A percentile compares a stretch with the other conserved stretches of the same genome.
Evolutionary conservation across 1,284 basidiomycete genomes (phyloP).

Genomic region (Ceratobasidium sp.): DNA sequence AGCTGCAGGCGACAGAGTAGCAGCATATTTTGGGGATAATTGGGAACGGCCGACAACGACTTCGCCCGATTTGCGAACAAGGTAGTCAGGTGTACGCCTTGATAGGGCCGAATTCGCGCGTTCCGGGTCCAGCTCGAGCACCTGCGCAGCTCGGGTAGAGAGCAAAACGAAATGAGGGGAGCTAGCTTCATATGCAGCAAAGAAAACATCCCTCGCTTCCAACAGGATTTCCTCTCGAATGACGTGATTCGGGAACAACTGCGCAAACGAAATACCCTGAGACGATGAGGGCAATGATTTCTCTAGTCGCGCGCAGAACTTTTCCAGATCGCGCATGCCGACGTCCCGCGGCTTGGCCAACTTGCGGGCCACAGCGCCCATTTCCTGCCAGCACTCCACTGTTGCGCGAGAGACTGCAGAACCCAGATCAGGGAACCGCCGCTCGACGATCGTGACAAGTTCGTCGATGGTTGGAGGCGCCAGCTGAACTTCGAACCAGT

Average conservation of each 20-base stretch:
- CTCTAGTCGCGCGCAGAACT: constrained; percentile 84
- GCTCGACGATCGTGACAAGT: constrained; percentile 74
- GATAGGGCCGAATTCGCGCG: constrained; percentile 68
- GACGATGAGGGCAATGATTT: constrained; percentile 65
- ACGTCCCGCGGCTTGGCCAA: constrained; percentile 65
- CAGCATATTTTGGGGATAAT: constrained; percentile 55
- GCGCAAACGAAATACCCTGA: constrained; percentile 59
- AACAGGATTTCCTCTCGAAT: constrained; percentile 92
- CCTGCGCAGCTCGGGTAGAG: constrained; percentile 66
- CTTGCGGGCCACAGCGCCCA: constrained; percentile 62
- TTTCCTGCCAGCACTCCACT: constrained; percentile 73
- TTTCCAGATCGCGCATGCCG: constrained; percentile 89
- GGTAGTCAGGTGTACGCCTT: constrained; percentile 75
- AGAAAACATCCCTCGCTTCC: constrained; percentile 93
- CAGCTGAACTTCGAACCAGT: constrained; percentile 80
- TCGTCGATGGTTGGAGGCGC: constrained; percentile 73
- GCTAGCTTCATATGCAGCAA: constrained; percentile 63
- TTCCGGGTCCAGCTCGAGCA: constrained; percentile 75
- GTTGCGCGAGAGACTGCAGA: constrained; percentile 63
- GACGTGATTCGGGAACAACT: constrained; percentile 77
- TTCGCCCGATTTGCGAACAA: constrained; percentile 72
- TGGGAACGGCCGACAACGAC: constrained; percentile 70
- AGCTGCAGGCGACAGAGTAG: constrained; percentile 52
- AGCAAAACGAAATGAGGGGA: constrained; percentile 66
- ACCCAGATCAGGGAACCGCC: constrained; percentile 73